These are phyloP conservation scores for Neurospora sp. DNA, from an alignment of 495 filamentous ascomycete genomes.

Conservation along the genomic window DNA sequence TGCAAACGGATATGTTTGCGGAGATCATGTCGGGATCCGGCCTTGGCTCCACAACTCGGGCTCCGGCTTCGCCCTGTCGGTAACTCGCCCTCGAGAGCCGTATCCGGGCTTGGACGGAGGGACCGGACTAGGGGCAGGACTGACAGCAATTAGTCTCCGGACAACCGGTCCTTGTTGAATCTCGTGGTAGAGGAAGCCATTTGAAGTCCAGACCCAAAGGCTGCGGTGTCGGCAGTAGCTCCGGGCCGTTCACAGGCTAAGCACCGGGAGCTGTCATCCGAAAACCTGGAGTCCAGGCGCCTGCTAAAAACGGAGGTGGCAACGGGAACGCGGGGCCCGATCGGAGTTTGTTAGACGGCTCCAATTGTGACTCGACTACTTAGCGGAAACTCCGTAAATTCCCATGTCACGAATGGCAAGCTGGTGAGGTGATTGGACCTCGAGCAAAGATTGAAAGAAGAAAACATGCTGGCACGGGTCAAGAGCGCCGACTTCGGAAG, in stretches of 20 bases:
- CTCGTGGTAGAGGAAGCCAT: not conserved
- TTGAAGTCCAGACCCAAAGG: not conserved
- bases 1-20: not conserved
- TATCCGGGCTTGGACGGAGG: not conserved
- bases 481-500: conserved; percentile 22
- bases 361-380: not conserved
- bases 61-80: not conserved
- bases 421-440: not conserved
- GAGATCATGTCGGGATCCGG: not conserved
- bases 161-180: not conserved
- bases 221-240: not conserved
- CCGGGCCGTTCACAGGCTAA: not conserved
- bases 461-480: not conserved
- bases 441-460: not conserved
- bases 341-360: not conserved
- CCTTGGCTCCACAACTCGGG: not conserved
- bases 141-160: not conserved
- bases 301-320: not conserved
- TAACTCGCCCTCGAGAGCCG: not conserved
- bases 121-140: not conserved
- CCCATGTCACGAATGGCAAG: not conserved
- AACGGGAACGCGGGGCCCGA: not conserved
- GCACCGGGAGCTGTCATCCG: not conserved
- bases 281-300: not conserved
- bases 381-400: not conserved